A percentile compares a stretch with the other conserved stretches of the same genome.
These are phyloP conservation scores for Aspergillus sp. DNA, from an alignment of 2,329 filamentous ascomycete species.

Conservation along the genomic window DNA sequence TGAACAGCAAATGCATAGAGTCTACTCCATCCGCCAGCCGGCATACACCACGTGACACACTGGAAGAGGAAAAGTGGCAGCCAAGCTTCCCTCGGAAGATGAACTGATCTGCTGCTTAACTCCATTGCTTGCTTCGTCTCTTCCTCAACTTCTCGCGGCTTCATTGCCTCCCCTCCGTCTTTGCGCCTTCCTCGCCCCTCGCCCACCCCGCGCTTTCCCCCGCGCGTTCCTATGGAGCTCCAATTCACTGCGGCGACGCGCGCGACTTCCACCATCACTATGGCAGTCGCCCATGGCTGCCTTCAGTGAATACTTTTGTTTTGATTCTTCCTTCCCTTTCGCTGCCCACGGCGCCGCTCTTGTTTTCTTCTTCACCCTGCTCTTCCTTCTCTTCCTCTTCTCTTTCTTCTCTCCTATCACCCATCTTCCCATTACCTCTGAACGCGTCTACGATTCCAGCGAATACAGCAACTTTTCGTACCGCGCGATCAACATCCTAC, in stretches of 20 bases:
- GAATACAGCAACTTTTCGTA: background rate
- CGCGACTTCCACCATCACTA: slow-evolving; percentile 13
- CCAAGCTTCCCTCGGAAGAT: background rate
- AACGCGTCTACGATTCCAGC: background rate
- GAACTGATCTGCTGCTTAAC: too few relatives aligned
- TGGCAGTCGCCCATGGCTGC: slow-evolving; percentile 17
- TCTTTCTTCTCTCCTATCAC: slow-evolving; percentile 1
- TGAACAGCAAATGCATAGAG: too few relatives aligned
- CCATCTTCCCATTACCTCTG: background rate
- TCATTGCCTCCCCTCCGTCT: slow-evolving; percentile 4
- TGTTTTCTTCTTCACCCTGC: background rate
- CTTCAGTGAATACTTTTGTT: slow-evolving; percentile 16
- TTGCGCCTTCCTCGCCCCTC: slow-evolving; percentile 1
- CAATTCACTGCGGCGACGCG: slow-evolving; percentile 10
- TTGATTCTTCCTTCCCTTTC: slow-evolving; percentile 12
- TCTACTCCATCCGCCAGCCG: background rate
- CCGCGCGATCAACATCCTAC: background rate
- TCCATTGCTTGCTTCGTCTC: background rate
- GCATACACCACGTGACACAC: background rate
- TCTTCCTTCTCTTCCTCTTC: slow-evolving; percentile 8
- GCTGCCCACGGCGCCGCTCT: background rate
- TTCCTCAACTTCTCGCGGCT: background rate
- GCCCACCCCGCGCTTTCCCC: background rate
- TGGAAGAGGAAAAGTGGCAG: background rate
- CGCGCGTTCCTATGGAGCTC: slow-evolving; percentile 15